phyloP scores from a whole-genome alignment of 345 rosid genomes.

The Melaleuca quinquenervia region DNA sequence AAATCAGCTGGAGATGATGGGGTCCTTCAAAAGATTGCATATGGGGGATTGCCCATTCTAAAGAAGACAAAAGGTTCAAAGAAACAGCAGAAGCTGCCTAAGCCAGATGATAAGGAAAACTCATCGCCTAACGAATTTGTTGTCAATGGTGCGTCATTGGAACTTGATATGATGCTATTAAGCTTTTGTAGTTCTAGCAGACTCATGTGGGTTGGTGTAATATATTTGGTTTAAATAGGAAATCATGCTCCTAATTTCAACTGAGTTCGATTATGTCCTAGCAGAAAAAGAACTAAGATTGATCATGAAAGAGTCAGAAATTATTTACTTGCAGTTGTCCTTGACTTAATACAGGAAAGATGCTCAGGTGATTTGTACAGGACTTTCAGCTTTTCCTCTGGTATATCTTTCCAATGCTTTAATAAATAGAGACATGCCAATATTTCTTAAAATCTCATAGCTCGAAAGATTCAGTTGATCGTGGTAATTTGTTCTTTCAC shows the following conservation, averaged over 20 bases:
- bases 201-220: background rate
- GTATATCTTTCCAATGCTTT: background rate
- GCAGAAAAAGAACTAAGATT: background rate
- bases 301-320: background rate
- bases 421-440: background rate
- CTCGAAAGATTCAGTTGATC: background rate
- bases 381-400: background rate
- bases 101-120: conserved; percentile 16
- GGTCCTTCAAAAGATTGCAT: conserved; percentile 44
- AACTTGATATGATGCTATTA: background rate
- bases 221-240: background rate
- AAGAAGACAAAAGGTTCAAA: conserved; percentile 37
- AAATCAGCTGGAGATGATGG: conserved; percentile 52
- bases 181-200: background rate
- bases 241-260: background rate
- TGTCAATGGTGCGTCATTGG: conserved; percentile 24
- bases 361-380: background rate
- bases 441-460: background rate
- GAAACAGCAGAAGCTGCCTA: conserved; percentile 22
- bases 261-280: background rate
- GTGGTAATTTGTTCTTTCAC: background rate
- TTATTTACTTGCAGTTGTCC: background rate
- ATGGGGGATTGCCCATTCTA: conserved; percentile 46
- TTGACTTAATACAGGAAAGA: background rate
- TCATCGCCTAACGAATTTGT: conserved; percentile 13